Base-by-base conservation (phyloP, 495 filamentous ascomycete species). In the Darksidea phi region DNA sequence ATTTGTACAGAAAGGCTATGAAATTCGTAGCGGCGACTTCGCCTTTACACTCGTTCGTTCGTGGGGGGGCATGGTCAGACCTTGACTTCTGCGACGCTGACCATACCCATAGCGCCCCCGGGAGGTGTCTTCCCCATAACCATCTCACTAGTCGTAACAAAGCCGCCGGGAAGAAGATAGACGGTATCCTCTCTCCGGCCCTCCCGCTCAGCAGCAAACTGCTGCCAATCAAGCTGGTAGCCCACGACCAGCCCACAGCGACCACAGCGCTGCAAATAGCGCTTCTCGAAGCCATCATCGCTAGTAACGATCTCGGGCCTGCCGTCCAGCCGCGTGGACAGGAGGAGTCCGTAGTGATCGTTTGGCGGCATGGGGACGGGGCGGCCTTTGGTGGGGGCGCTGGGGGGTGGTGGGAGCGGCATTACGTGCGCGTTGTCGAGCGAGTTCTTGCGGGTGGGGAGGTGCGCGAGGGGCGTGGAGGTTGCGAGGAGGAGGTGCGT, bases 221-320 rank as follows among this genome's bases (percentile, higher is more conserved):
- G 73, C 38, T 54, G 52, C 59, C 69, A 70, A 52, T 79, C 78
- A 1, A 83, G 67, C 60, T 77, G 73, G 74, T 91, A 91, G 34
- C 84, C 88, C 46, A 88, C 77, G 2, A 82, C 74, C 21, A 88
- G 66, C 24, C 78, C 74, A 74, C 88, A 91, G 58, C 87, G 72
- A 2, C 78, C 82, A 73, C 88, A 90, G 21, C 82, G 72, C 49
- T 78, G 73, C 17, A 85, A 61, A 45, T 79, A 71, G 24, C 88
- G 70, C 77, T 88, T 89, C 76, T 91, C 88, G 51, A 89, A 90
- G 21, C 88, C 88, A 54, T 89, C 86, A 62, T 82, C 80, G 2
- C 84, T 76, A 4, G 80, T 72, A 15, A 89, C 74, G 0, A 91
- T 72, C 3, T 81, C 77, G 18, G 81, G 67, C 13, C 77, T 77